These are phyloP conservation scores for Claviceps citrina DNA, from an alignment of 2,329 filamentous ascomycete species.

Conservation along the genomic window DNA sequence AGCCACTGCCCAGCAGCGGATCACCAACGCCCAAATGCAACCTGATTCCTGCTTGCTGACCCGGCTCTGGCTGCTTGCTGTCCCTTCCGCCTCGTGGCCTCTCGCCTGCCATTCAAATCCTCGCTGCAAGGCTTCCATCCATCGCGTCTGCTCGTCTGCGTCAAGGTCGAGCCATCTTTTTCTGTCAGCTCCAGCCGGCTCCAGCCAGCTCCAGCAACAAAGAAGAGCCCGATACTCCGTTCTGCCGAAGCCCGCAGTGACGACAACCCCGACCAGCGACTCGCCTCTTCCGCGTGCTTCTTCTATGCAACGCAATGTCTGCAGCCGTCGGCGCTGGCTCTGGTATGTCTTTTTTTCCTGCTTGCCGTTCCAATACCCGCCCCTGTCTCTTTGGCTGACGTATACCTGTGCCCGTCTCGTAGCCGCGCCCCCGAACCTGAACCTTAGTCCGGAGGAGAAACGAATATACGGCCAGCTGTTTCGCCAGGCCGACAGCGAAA, in stretches of 20 bases:
- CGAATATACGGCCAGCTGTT: slow-evolving; percentile 87
- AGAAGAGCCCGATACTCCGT: background rate
- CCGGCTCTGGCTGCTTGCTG: background rate
- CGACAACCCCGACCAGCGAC: slow-evolving; percentile 1
- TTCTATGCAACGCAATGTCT: slow-evolving; percentile 11
- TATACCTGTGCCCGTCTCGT: background rate
- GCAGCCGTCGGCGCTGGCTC: slow-evolving; percentile 12
- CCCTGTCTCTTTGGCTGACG: slow-evolving; percentile 7
- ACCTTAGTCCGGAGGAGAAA: slow-evolving; percentile 84
- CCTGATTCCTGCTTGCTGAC: background rate
- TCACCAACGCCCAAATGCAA: slow-evolving; percentile 1
- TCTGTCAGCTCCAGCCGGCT: background rate
- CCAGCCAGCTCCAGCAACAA: too few species aligned
- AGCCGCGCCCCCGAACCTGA: slow-evolving; percentile 56
- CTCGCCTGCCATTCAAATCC: background rate
- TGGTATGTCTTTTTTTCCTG: slow-evolving; percentile 7
- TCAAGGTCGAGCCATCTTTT: too few species aligned
- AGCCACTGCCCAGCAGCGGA: background rate
- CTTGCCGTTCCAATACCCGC: background rate
- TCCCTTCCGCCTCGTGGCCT: background rate
- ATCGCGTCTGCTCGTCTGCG: background rate
- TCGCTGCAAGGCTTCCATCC: too few species aligned
- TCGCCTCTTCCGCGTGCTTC: background rate
- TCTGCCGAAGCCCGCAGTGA: background rate
- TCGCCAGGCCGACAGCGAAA: slow-evolving; percentile 79